Evolutionary conservation across 2,329 filamentous ascomycete species (phyloP).

Genomic region (Myriangium duriaei): DNA sequence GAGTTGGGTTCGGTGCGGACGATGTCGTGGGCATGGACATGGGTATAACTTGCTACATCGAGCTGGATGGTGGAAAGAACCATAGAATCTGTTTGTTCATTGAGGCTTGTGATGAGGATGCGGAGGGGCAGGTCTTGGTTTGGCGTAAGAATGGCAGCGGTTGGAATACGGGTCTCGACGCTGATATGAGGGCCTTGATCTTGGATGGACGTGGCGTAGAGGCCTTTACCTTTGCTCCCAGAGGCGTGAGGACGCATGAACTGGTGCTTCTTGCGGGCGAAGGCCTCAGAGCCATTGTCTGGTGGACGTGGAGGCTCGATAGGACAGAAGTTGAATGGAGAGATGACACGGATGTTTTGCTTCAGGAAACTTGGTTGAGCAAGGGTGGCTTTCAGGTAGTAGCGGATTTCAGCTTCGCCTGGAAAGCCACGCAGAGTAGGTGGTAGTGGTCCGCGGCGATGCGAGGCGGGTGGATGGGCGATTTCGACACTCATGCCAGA

Average conservation of each 20-base stretch:
- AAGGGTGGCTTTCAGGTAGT: conserved; percentile 92
- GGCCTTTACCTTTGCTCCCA: conserved; percentile 19
- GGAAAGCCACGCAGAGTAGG: conserved; percentile 82
- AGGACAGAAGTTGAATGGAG: conserved; percentile 73
- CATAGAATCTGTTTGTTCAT: conserved; percentile 54
- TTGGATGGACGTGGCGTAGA: conserved; percentile 9
- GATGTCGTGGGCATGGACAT: conserved; percentile 66
- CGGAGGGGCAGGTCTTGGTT: conserved; percentile 74
- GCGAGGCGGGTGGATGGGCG: conserved; percentile 38
- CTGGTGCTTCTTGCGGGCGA: conserved; percentile 60
- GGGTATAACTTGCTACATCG: conserved; percentile 66
- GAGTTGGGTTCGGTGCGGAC: conserved; percentile 55
- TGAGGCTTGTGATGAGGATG: conserved; percentile 65
- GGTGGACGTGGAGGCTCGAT: conserved; percentile 74
- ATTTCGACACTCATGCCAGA: conserved; percentile 33
- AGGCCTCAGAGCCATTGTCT: conserved; percentile 61
- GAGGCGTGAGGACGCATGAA: conserved; percentile 31
- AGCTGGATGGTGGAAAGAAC: conserved; percentile 71
- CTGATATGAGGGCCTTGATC: conserved; percentile 44
- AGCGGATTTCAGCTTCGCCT: conserved; percentile 76
- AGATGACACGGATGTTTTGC: conserved; percentile 61
- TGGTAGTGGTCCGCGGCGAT: conserved; percentile 77
- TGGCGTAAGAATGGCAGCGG: conserved; percentile 79
- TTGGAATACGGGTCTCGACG: conserved; percentile 74
- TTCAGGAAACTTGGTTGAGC: conserved; percentile 80